phyloP scores from a whole-genome alignment of 306 rosid genomes.

The Ammopiptanthus mongolicus region DNA sequence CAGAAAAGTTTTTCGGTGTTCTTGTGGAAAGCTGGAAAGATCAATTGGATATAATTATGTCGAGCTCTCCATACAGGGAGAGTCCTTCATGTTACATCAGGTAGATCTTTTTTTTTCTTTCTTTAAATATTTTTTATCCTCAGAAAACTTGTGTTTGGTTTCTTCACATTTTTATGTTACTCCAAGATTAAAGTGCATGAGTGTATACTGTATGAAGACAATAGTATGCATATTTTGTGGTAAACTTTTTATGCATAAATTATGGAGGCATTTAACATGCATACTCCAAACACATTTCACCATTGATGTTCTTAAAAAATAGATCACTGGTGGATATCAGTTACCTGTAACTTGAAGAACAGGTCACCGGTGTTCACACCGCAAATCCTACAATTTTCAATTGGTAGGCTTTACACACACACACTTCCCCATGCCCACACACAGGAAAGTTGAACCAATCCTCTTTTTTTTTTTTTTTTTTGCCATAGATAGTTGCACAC shows the following conservation, averaged over 20 bases:
- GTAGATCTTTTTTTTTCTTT: slow-evolving; percentile 35
- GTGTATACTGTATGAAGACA: neutral
- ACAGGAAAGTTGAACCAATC: too few species aligned
- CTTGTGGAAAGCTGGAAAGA: slow-evolving; percentile 68
- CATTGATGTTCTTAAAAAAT: too few species aligned
- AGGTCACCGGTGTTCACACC: too few species aligned
- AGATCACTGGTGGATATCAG: too few species aligned
- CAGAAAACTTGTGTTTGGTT: neutral
- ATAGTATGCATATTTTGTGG: neutral
- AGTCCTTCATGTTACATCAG: slow-evolving; percentile 96
- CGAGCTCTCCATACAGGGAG: slow-evolving; percentile 82
- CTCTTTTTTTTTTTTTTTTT: too few species aligned
- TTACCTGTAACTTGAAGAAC: too few species aligned
- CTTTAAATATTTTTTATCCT: neutral
- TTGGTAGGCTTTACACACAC: too few species aligned
- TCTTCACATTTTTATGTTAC: neutral
- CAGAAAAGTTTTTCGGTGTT: slow-evolving; percentile 66
- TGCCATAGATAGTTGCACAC: too few species aligned
- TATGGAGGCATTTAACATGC: neutral
- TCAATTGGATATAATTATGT: slow-evolving; percentile 43
- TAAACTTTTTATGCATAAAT: neutral
- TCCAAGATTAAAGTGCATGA: neutral
- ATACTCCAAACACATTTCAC: too few species aligned
- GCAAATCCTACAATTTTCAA: too few species aligned
- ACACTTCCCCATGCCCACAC: too few species aligned